Percentiles rank a stretch among this genome's conserved stretches.
phyloP scores from a whole-genome alignment of 495 filamentous ascomycete genomes.

The Lophiotrema nucula region DNA sequence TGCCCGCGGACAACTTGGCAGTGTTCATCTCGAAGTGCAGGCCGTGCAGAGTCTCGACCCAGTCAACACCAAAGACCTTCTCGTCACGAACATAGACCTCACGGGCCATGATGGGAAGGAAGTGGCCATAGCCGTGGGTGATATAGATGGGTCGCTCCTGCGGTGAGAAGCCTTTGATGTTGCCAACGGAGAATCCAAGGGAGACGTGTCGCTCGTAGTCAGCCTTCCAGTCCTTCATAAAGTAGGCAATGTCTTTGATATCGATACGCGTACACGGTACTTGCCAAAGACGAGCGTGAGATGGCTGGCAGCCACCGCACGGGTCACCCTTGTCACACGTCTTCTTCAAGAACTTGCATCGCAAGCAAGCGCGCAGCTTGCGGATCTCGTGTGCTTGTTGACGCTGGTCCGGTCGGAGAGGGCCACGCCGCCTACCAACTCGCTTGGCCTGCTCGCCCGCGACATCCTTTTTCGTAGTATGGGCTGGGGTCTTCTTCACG shows the following conservation, averaged over 20 bases:
- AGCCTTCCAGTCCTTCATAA: constrained; percentile 97
- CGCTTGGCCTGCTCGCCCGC: constrained; percentile 83
- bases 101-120: constrained; percentile 81
- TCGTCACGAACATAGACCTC: constrained; percentile 89
- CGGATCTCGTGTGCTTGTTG: constrained; percentile 93
- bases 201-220: constrained; percentile 87
- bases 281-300: constrained; percentile 89
- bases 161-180: constrained; percentile 87
- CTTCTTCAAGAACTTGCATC: constrained; percentile 98
- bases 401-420: constrained; percentile 85
- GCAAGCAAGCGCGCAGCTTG: constrained; percentile 84
- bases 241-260: constrained; percentile 94
- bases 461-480: constrained; percentile 71
- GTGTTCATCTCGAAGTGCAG: constrained; percentile 80
- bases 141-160: constrained; percentile 60
- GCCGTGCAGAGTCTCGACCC: constrained; percentile 74
- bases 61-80: constrained; percentile 86
- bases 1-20: constrained; percentile 77
- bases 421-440: constrained; percentile 80
- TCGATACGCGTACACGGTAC: constrained; percentile 94
- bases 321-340: constrained; percentile 95
- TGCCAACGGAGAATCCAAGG: constrained; percentile 82
- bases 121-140: constrained; percentile 81
- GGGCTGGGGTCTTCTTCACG: constrained; percentile 59
- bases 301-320: constrained; percentile 87